Percentiles rank a stretch among this genome's conserved stretches.
Conservation (phyloP, 2,329 filamentous ascomycete genomes). For the Clonostachys solani region DNA sequence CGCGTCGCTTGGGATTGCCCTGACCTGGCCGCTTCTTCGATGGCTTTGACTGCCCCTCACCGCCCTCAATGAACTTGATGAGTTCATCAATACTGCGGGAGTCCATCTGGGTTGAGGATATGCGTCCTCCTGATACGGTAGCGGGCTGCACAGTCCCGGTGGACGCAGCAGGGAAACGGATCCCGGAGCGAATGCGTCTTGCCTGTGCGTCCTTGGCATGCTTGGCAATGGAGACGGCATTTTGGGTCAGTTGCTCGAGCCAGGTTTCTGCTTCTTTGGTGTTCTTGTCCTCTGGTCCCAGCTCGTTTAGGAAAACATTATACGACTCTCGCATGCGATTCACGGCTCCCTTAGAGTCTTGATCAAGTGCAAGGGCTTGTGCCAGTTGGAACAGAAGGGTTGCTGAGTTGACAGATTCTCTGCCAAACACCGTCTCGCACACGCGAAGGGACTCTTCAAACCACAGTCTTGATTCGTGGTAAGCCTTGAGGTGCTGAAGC, state of each 20-base stretch:
- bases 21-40: constrained; percentile 53
- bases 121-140: constrained; percentile 18
- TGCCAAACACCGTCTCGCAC: constrained; percentile 86
- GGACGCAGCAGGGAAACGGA: constrained; percentile 51
- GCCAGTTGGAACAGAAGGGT: constrained; percentile 96
- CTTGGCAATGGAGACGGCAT: constrained; percentile 90
- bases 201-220: constrained; percentile 84
- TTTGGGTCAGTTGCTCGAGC: constrained; percentile 94
- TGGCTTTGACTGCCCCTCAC: constrained; percentile 44
- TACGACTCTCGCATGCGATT: constrained; percentile 93
- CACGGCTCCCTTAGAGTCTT: constrained; percentile 88
- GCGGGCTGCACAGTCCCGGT: constrained; percentile 15
- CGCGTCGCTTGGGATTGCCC: constrained; percentile 52
- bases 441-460: constrained; percentile 90
- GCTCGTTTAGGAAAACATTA: constrained; percentile 85
- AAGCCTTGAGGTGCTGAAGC: constrained; percentile 93
- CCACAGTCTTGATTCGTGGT: constrained; percentile 92
- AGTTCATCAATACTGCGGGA: constrained; percentile 88
- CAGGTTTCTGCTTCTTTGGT: constrained; percentile 97
- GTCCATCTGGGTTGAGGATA: constrained; percentile 49
- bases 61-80: constrained; percentile 89
- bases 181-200: constrained; percentile 64
- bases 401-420: constrained; percentile 86
- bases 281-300: constrained; percentile 90
- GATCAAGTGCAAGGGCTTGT: constrained; percentile 91